Percentiles rank a stretch among this genome's conserved stretches.
These are phyloP conservation scores for Berberis thunbergii DNA, from an alignment of 164 flowering plant species.

Conservation along the genomic window DNA sequence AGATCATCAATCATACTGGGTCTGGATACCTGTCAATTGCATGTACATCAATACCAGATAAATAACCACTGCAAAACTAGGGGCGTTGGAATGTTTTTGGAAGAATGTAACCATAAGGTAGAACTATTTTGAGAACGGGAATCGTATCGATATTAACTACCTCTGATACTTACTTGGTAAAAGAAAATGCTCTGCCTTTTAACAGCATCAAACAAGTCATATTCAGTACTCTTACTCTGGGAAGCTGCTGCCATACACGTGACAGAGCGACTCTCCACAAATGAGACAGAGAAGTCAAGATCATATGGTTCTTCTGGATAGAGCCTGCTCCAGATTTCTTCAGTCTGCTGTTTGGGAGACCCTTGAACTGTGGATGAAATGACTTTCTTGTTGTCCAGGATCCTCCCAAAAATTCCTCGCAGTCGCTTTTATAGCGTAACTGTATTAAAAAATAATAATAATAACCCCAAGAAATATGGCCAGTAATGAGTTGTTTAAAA, in stretches of 20 bases:
- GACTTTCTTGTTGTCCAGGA: slow-evolving; percentile 60
- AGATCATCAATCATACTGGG: slow-evolving; percentile 47
- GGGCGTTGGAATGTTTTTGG: no score
- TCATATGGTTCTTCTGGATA: slow-evolving; percentile 73
- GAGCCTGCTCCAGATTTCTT: slow-evolving; percentile 59
- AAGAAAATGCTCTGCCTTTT: slow-evolving; percentile 75
- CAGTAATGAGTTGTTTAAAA: background rate
- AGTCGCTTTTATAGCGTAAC: slow-evolving; percentile 71
- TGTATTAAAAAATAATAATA: slow-evolving; percentile 14
- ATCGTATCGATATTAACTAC: no score
- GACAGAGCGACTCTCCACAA: slow-evolving; percentile 16
- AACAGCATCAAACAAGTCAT: slow-evolving; percentile 77
- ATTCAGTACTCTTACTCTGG: slow-evolving; percentile 24
- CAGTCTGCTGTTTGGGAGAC: slow-evolving; percentile 33
- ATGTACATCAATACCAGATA: background rate
- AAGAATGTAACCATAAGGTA: no score
- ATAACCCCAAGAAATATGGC: background rate
- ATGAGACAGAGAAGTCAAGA: slow-evolving; percentile 27
- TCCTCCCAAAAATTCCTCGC: slow-evolving; percentile 68
- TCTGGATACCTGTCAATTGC: slow-evolving; percentile 53
- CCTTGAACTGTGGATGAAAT: slow-evolving; percentile 47
- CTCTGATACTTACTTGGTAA: slow-evolving; percentile 54
- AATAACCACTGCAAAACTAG: no score
- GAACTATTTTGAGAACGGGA: no score
- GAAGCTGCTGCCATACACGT: slow-evolving; percentile 15